Conservation (phyloP, 2,329 filamentous ascomycete species). For the Ceratocystis cacaofunesta region DNA sequence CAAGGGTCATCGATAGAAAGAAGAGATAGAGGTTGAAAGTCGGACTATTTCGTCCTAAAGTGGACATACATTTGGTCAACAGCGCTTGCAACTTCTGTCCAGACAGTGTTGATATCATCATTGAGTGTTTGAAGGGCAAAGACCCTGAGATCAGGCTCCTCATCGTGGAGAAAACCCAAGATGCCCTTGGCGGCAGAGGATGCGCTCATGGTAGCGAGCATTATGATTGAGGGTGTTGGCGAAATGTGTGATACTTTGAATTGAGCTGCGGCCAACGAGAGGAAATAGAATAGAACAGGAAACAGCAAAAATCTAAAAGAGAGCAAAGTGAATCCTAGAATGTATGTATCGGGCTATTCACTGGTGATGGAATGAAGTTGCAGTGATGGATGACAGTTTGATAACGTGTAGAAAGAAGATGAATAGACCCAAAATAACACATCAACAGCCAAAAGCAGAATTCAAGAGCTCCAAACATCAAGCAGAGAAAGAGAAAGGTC, state of each 20-base stretch:
- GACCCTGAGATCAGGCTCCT: conserved; percentile 83
- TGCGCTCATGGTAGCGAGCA: conserved; percentile 87
- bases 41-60: not conserved
- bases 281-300: not conserved
- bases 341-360: not conserved
- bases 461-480: conserved; percentile 1
- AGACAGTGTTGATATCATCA: conserved; percentile 89
- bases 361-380: not conserved
- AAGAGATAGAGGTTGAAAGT: conserved; percentile 5
- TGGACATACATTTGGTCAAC: conserved; percentile 71
- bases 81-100: conserved; percentile 89
- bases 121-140: conserved; percentile 93
- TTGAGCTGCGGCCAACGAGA: not conserved
- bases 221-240: conserved; percentile 29
- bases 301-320: not conserved
- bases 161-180: conserved; percentile 86
- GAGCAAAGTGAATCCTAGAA: not conserved
- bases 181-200: conserved; percentile 89
- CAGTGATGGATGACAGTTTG: not conserved
- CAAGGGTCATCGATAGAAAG: not conserved
- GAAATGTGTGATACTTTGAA: not conserved
- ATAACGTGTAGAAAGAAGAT: not conserved
- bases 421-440: too few species aligned
- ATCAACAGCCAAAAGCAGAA: not conserved
- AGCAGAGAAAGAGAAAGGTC: conserved; percentile 19